Evolutionary conservation across 805 yeast genomes (phyloP).

Genomic region (Saturnispora zaruensis): DNA sequence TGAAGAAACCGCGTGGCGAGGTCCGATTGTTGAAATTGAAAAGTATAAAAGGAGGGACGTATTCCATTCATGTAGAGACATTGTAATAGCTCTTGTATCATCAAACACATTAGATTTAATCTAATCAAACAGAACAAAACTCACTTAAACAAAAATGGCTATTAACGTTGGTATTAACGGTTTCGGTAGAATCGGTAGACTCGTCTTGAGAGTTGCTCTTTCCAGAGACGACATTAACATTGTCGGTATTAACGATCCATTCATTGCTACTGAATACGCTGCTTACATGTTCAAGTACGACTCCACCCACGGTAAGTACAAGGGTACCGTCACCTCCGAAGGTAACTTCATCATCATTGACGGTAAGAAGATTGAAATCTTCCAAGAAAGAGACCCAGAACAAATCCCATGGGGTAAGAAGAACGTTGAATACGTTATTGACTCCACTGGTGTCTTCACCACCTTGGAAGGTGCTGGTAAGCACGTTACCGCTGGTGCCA

Average conservation of each 20-base stretch:
- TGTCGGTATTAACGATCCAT: constrained; percentile 87
- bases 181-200: constrained; percentile 91
- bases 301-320: constrained; percentile 82
- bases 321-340: constrained; percentile 58
- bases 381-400: constrained; percentile 80
- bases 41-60: background rate
- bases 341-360: constrained; percentile 57
- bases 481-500: constrained; percentile 87
- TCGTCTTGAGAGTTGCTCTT: constrained; percentile 77
- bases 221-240: constrained; percentile 66
- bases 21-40: background rate
- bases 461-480: constrained; percentile 68
- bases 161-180: constrained; percentile 85
- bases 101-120: background rate
- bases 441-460: constrained; percentile 94
- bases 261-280: constrained; percentile 83
- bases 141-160: constrained; percentile 33
- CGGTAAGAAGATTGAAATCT: constrained; percentile 57
- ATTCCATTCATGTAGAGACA: background rate
- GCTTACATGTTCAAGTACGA: constrained; percentile 94
- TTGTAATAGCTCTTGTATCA: background rate
- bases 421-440: constrained; percentile 81
- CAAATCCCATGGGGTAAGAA: constrained; percentile 79
- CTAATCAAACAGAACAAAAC: constrained; percentile 1
- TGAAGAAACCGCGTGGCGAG: constrained; percentile 3